Evolutionary conservation across 2,329 filamentous ascomycete genomes (phyloP), one percentile per base, ranked within the genome.

Genomic region (Fusarium begoniae): DNA sequence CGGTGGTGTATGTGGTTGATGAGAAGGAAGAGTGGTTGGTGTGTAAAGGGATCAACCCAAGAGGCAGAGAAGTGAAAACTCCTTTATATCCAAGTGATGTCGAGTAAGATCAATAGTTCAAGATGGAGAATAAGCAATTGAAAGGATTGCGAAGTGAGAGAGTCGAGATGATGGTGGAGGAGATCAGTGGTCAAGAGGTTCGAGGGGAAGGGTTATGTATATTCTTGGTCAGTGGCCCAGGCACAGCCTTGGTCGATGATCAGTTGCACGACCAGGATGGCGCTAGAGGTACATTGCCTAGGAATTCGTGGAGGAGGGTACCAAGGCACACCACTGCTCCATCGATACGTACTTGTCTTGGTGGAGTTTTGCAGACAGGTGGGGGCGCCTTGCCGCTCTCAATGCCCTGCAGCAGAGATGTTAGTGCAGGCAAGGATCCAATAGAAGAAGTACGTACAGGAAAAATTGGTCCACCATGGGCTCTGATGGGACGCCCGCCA

Each of bases 161-260:
- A 75, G 74, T 75, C 45, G 48, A 73, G 61, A 60, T 75, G 66
- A 51, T 75, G 65, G 66, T 73, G 70, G 53, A 76, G 53, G n/a
- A 61, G 66, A 70, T 70, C n/a, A 55, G 35, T 54, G 72, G 35
- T 32, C 26, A 63, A 55, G 66, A 70, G 54, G 74, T 64, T 75
- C 65, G 77, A 77, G 77, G 75, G 74, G 75, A 72, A 75, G 69
- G 67, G 66, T 79, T 79, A 78, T 78, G 75, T 79, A 78, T 76
- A 73, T 76, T 77, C 75, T 78, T 67, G 66, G 73, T 70, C 77
- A 71, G 69, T 71, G 60, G 67, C 61, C 68, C 72, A 64, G 75
- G 75, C 78, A 78, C 73, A 75, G 78, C 75, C 78, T 61, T 78
- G 71, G 69, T 77, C 70, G 76, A 78, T 77, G 77, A 79, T 76